Conservation (phyloP, 352 stramenopile genomes). For the Pythium coloratum region DNA sequence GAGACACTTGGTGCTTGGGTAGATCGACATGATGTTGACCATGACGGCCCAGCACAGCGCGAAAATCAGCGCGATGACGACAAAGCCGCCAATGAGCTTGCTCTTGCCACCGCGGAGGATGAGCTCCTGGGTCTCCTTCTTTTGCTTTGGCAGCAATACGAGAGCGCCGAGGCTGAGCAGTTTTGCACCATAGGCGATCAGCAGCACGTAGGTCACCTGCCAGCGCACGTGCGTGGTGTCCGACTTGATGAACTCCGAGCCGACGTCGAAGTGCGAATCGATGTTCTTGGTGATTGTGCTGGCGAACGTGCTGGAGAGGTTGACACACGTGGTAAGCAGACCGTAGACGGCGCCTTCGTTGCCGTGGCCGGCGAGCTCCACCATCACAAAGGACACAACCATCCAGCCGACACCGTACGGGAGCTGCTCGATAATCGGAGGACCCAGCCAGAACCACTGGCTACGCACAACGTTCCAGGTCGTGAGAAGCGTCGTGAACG, state of each 20-base stretch:
- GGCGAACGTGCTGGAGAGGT: conserved; percentile 19
- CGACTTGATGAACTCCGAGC: conserved; percentile 12
- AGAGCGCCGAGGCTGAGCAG: conserved; percentile 16
- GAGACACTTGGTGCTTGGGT: neutral
- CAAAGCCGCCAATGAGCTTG: neutral
- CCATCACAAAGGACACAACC: conserved; percentile 20
- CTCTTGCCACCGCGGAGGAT: neutral
- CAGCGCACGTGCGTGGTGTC: conserved; percentile 17
- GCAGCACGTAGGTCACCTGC: conserved; percentile 19
- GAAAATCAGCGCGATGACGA: neutral
- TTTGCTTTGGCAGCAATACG: conserved; percentile 24
- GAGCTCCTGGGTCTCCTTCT: conserved; percentile 21
- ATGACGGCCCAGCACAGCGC: neutral
- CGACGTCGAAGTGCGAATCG: conserved; percentile 17
- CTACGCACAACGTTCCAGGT: conserved; percentile 2
- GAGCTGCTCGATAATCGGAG: conserved; percentile 16
- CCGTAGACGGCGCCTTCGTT: conserved; percentile 26
- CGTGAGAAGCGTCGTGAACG: conserved; percentile 9
- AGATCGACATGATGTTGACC: neutral
- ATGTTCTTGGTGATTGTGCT: conserved; percentile 23
- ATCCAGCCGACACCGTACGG: conserved; percentile 30
- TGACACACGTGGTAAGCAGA: conserved; percentile 24
- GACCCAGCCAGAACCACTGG: neutral
- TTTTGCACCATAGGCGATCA: conserved; percentile 23
- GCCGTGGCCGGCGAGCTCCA: conserved; percentile 29